Percentiles rank a stretch among this genome's conserved stretches.
Conservation (phyloP, 768 basidiomycete species). For the Agaricus subrufescens region DNA sequence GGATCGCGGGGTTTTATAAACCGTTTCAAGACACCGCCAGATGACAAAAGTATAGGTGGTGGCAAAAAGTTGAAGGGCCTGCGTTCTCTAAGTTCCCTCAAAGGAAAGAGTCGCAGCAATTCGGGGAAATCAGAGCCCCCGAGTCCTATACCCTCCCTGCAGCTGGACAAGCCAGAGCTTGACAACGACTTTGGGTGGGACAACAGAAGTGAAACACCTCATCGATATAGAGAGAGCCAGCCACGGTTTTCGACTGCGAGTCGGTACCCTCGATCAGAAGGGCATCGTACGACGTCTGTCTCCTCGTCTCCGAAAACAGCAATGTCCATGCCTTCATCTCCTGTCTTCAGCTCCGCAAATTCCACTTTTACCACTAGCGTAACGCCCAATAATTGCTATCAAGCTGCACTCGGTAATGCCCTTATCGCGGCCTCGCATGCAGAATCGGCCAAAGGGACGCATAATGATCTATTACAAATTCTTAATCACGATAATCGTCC, state of each 20-base stretch:
- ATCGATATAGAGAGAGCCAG: constrained; percentile 4
- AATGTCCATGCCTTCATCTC: constrained; percentile 45
- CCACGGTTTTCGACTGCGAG: constrained; percentile 27
- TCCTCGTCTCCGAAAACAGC: constrained; percentile 49
- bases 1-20: constrained; percentile 65
- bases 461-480: constrained; percentile 88
- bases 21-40: constrained; percentile 48
- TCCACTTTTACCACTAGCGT: constrained; percentile 27
- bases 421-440: constrained; percentile 93
- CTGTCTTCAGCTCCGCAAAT: constrained; percentile 40
- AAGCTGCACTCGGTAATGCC: constrained; percentile 80
- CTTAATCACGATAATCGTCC: constrained; percentile 84
- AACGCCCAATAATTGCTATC: constrained; percentile 37
- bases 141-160: constrained; percentile 50
- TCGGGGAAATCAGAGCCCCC: constrained; percentile 34
- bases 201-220: constrained; percentile 20
- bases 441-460: constrained; percentile 87
- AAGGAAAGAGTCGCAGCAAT: constrained; percentile 40
- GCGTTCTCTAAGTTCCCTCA: constrained; percentile 79
- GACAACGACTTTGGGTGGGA: constrained; percentile 45
- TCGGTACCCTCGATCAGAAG: constrained; percentile 39
- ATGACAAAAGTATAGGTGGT: constrained; percentile 29
- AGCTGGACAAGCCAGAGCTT: constrained; percentile 53
- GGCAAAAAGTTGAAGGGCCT: constrained; percentile 65
- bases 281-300: constrained; percentile 67